These are phyloP conservation scores for Pyracantha coccinea DNA, from an alignment of 331 rosid species.

Conservation along the genomic window DNA sequence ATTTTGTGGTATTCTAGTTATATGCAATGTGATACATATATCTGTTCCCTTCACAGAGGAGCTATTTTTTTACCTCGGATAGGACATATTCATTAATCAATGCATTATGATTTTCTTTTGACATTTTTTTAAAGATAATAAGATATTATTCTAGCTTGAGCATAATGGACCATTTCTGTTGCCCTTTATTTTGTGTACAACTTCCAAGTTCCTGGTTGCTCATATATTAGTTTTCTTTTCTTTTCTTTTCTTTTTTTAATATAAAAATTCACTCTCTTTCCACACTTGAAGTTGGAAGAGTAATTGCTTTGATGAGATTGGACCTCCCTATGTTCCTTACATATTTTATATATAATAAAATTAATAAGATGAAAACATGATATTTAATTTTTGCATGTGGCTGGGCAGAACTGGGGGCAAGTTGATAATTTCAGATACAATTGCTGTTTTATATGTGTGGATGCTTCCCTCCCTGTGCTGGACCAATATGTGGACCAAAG, in stretches of 20 bases:
- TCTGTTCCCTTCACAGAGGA: neutral
- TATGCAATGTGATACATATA: neutral
- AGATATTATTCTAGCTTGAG: neutral
- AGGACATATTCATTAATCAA: neutral
- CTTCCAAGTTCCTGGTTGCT: neutral
- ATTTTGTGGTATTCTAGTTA: neutral
- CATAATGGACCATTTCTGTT: neutral
- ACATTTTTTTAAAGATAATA: neutral
- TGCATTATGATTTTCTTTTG: neutral
- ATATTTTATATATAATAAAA: neutral
- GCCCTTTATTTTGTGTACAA: neutral
- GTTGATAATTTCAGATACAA: conserved; percentile 65
- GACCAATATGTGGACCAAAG: conserved; percentile 80
- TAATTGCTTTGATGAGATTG: neutral
- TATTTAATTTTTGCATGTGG: conserved; percentile 34
- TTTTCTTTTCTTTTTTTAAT: neutral
- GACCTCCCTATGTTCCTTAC: neutral
- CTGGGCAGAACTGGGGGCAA: conserved; percentile 99
- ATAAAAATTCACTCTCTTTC: neutral
- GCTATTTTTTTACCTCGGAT: neutral
- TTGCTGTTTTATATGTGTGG: conserved; percentile 70
- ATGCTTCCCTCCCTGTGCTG: conserved; percentile 68
- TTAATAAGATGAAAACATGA: neutral
- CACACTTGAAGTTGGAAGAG: neutral
- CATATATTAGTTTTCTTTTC: neutral